Conservation (phyloP, 1,284 basidiomycete species). For the Phenoliferia sp. region DNA sequence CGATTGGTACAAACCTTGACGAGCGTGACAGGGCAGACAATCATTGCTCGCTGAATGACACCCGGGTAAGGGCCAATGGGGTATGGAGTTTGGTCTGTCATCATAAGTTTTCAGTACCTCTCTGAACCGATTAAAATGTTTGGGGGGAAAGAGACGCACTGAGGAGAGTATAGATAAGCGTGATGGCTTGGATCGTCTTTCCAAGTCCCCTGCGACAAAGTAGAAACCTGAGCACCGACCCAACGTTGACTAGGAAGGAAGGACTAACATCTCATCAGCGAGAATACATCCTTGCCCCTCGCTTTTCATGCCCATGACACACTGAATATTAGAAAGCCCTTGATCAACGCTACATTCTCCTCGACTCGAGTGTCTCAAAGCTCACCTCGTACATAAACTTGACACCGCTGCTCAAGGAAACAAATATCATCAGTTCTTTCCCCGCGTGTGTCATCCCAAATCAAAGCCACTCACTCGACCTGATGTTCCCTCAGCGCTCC, state of each 20-base stretch:
- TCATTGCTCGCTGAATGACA: conserved; percentile 60
- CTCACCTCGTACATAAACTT: conserved; percentile 78
- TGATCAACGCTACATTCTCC: neutral
- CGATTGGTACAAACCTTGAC: conserved; percentile 55
- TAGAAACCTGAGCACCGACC: neutral
- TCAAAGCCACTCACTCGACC: conserved; percentile 55
- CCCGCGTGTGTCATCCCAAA: neutral
- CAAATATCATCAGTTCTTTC: neutral
- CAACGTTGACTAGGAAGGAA: neutral
- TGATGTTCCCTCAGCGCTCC: conserved; percentile 83
- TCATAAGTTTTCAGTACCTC: neutral
- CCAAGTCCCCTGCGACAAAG: conserved; percentile 60
- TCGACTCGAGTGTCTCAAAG: neutral
- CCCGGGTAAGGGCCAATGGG: conserved; percentile 50
- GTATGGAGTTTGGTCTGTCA: conserved; percentile 76
- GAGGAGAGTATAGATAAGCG: conserved; percentile 79
- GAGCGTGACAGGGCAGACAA: conserved; percentile 92
- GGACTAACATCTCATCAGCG: conserved; percentile 78
- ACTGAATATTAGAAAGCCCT: conserved; percentile 36
- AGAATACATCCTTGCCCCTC: conserved; percentile 85
- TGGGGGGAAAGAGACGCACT: conserved; percentile 51
- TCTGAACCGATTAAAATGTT: neutral
- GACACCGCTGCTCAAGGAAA: conserved; percentile 33
- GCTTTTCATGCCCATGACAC: conserved; percentile 87
- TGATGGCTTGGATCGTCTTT: conserved; percentile 82